Conservation (phyloP, 805 yeast species). For the Candida hungchunana region DNA sequence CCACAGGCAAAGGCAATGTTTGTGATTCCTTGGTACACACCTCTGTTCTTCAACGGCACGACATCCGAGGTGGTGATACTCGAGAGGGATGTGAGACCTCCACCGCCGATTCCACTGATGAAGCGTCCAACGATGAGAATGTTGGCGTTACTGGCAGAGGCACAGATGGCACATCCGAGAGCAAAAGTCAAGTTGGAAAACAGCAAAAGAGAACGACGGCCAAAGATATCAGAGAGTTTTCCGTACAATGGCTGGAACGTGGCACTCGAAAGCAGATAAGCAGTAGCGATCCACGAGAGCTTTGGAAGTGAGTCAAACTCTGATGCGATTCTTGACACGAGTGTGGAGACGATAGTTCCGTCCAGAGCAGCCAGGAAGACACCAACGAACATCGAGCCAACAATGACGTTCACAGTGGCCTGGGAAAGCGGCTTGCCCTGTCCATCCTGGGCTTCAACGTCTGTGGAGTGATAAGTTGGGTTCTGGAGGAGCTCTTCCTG, state of each 20-base stretch:
- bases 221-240: constrained; percentile 67
- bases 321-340: constrained; percentile 61
- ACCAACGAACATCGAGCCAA: constrained; percentile 41
- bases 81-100: constrained; percentile 72
- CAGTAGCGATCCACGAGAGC: constrained; percentile 71
- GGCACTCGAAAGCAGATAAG: constrained; percentile 62
- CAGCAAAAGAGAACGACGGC: constrained; percentile 50
- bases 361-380: constrained; percentile 64
- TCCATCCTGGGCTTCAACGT: constrained; percentile 11
- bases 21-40: constrained; percentile 77
- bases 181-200: constrained; percentile 54
- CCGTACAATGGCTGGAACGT: constrained; percentile 75
- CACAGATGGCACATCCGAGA: constrained; percentile 55
- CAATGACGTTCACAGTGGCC: constrained; percentile 28
- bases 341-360: constrained; percentile 62
- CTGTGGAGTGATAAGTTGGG: constrained; percentile 15
- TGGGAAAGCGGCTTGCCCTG: constrained; percentile 8
- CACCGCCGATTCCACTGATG: constrained; percentile 86
- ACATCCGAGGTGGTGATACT: constrained; percentile 76
- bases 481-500: constrained; percentile 26
- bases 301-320: constrained; percentile 60
- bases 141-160: constrained; percentile 41
- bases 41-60: constrained; percentile 72
- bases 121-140: constrained; percentile 53
- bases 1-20: constrained; percentile 77